phyloP scores from a whole-genome alignment of 2,329 filamentous ascomycete species.

The Eurotiales sp. region DNA sequence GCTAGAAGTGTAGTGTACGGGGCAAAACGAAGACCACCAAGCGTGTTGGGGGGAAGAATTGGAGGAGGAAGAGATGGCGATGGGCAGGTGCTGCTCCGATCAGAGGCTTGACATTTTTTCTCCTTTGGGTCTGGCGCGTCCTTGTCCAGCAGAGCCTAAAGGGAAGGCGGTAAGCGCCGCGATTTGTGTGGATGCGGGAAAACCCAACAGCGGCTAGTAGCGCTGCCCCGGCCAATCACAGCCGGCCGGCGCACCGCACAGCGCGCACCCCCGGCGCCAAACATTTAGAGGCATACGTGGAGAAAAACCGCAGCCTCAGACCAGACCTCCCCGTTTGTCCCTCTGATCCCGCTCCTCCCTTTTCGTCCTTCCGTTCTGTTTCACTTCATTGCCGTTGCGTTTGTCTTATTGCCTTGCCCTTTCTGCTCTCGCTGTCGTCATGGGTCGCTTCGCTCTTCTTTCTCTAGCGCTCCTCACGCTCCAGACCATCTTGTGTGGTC shows the following conservation, averaged over 20 bases:
- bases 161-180: conserved; percentile 9
- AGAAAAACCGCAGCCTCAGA: conserved; percentile 18
- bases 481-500: conserved; percentile 62
- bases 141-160: background rate
- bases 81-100: conserved; percentile 3
- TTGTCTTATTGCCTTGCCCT: conserved; percentile 11
- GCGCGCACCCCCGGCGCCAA: conserved; percentile 2
- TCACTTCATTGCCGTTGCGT: conserved; percentile 15
- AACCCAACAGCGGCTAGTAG: conserved; percentile 3
- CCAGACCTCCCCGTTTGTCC: conserved; percentile 7
- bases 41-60: conserved; percentile 3
- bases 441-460: conserved; percentile 72
- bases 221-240: conserved; percentile 1
- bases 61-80: conserved; percentile 6
- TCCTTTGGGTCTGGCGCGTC: conserved; percentile 12
- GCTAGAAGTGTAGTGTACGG: conserved; percentile 8
- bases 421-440: conserved; percentile 39
- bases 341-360: background rate
- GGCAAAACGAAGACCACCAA: conserved; percentile 1
- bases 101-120: conserved; percentile 14
- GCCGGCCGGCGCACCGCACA: background rate
- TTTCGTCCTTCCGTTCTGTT: conserved; percentile 19
- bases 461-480: conserved; percentile 69
- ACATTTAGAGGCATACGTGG: conserved; percentile 27
- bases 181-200: background rate